Evolutionary conservation across 495 filamentous ascomycete genomes (phyloP).

Genomic region (Cercophora newfieldiana): DNA sequence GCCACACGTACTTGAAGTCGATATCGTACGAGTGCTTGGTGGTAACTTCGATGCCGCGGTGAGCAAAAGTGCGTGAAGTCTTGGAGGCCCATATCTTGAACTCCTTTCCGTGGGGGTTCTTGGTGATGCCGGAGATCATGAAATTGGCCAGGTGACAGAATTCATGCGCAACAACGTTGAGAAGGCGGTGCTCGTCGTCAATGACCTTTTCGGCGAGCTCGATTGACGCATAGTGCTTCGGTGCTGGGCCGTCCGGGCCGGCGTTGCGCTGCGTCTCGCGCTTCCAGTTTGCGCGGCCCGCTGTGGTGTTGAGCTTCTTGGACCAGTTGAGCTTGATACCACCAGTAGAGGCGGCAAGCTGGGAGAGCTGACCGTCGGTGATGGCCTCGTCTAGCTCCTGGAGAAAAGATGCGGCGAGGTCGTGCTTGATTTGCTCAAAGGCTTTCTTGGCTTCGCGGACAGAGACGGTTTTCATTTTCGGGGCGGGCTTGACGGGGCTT

Average conservation of each 20-base stretch:
- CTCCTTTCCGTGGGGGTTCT: constrained; percentile 74
- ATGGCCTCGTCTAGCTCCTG: constrained; percentile 69
- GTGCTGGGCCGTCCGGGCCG: constrained; percentile 20
- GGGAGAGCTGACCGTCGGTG: constrained; percentile 59
- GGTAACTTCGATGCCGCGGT: constrained; percentile 67
- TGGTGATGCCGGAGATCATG: constrained; percentile 68
- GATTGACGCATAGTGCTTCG: constrained; percentile 70
- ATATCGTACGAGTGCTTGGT: constrained; percentile 88
- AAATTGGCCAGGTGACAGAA: constrained; percentile 92
- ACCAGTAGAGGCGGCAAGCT: constrained; percentile 63
- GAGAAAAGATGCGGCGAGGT: constrained; percentile 69
- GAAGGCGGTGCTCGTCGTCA: constrained; percentile 69
- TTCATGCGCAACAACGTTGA: constrained; percentile 89
- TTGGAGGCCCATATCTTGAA: constrained; percentile 72
- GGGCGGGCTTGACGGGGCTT: constrained; percentile 45
- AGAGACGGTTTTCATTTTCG: constrained; percentile 31
- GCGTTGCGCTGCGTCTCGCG: constrained; percentile 52
- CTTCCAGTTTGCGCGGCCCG: constrained; percentile 83
- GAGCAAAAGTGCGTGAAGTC: constrained; percentile 38
- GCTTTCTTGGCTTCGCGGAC: constrained; percentile 53
- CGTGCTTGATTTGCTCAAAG: constrained; percentile 67
- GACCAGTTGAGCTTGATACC: constrained; percentile 81
- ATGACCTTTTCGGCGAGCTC: constrained; percentile 89
- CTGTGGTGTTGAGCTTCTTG: constrained; percentile 81
- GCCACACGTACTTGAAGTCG: constrained; percentile 87